Conservation (phyloP, 768 basidiomycete genomes). For the Kwoniella europaea region DNA sequence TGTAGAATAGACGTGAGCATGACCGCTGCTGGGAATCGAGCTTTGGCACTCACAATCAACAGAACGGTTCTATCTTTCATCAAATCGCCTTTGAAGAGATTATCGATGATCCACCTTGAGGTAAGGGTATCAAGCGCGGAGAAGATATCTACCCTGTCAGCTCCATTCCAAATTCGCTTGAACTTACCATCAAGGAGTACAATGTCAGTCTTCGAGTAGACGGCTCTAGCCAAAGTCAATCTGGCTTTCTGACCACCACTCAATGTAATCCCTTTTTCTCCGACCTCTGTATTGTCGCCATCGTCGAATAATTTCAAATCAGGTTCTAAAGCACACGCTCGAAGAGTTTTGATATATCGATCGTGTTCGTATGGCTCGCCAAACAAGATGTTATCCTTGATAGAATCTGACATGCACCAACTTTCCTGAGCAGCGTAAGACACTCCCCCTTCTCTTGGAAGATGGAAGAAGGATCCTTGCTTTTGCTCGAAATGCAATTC, state of each 20-base stretch:
- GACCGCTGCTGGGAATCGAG: constrained; percentile 7
- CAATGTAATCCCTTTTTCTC: constrained; percentile 69
- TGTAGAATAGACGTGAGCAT: constrained; percentile 18
- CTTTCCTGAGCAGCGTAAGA: constrained; percentile 83
- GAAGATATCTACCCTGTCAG: constrained; percentile 64
- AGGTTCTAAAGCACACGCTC: constrained; percentile 59
- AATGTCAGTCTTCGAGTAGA: constrained; percentile 68
- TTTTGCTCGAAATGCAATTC: constrained; percentile 59
- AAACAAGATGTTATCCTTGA: constrained; percentile 66
- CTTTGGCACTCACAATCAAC: constrained; percentile 61
- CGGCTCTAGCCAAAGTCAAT: constrained; percentile 66
- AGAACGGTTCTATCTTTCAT: constrained; percentile 64
- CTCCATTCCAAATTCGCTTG: background rate
- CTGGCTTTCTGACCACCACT: constrained; percentile 68
- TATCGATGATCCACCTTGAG: constrained; percentile 63
- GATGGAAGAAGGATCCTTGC: constrained; percentile 68
- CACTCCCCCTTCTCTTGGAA: constrained; percentile 72
- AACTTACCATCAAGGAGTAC: constrained; percentile 67
- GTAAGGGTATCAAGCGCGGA: constrained; percentile 69
- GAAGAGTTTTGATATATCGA: constrained; percentile 60
- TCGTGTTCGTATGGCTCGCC: constrained; percentile 60
- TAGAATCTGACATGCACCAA: constrained; percentile 76
- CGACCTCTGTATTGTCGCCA: constrained; percentile 73
- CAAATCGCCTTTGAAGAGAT: constrained; percentile 63
- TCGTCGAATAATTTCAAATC: constrained; percentile 65